Evolutionary conservation across 129 eudicot species (phyloP).

Genomic region (Flaveria ramosissima): DNA sequence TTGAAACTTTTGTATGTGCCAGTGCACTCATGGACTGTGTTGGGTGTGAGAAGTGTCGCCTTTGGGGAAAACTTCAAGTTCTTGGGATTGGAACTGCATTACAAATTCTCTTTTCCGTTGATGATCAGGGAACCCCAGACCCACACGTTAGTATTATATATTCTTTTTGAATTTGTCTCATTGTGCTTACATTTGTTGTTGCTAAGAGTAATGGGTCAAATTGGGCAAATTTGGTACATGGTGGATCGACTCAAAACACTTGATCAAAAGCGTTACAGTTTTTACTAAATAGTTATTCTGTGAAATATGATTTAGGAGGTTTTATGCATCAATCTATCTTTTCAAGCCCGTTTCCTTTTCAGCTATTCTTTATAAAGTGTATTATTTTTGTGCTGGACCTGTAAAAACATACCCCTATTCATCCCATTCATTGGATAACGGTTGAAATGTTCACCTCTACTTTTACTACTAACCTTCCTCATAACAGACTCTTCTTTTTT

Average conservation of each 20-base stretch:
- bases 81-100: constrained; percentile 96
- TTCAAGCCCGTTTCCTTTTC: neutral
- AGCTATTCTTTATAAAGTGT: neutral
- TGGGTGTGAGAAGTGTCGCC: constrained; percentile 96
- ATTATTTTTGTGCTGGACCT: neutral
- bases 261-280: neutral
- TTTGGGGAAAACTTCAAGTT: constrained; percentile 98
- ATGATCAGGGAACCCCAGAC: constrained; percentile 44
- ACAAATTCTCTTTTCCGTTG: constrained; percentile 81
- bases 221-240: neutral
- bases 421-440: neutral
- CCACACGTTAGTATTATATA: constrained; percentile 57
- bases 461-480: neutral
- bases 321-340: neutral
- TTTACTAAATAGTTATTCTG: neutral
- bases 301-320: neutral
- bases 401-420: neutral
- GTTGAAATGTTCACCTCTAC: neutral
- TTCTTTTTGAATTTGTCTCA: constrained; percentile 2
- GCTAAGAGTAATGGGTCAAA: neutral
- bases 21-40: constrained; percentile 98
- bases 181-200: neutral
- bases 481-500: neutral
- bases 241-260: neutral
- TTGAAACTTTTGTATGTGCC: constrained; percentile 35